A percentile compares a stretch with the other conserved stretches of the same genome.
phyloP scores from a whole-genome alignment of 2,329 filamentous ascomycete species.

The Lecanicillium sp. region DNA sequence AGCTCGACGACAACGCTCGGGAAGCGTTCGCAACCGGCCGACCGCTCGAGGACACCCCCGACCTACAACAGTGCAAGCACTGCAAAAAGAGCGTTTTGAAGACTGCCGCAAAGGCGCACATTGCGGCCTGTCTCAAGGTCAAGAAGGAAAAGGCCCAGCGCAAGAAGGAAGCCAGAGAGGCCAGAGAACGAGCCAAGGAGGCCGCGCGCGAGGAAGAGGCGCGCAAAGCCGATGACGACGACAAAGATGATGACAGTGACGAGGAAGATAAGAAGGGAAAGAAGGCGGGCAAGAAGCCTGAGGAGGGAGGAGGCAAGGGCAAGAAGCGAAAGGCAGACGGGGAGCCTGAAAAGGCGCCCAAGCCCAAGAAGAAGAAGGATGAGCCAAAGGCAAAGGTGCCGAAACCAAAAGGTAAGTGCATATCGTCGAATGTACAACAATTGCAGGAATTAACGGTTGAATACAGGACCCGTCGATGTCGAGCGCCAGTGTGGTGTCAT shows the following conservation, averaged over 20 bases:
- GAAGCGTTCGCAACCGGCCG: conserved; percentile 76
- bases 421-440: neutral
- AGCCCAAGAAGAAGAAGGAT: conserved; percentile 92
- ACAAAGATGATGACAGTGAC: conserved; percentile 42
- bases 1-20: conserved; percentile 67
- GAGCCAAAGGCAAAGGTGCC: conserved; percentile 76
- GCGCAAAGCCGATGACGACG: conserved; percentile 42
- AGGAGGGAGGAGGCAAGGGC: conserved; percentile 57
- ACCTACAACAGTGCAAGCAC: conserved; percentile 82
- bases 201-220: conserved; percentile 50
- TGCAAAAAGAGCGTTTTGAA: conserved; percentile 85
- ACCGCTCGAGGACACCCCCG: conserved; percentile 71
- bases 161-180: conserved; percentile 68
- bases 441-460: too few relatives aligned
- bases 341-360: conserved; percentile 74
- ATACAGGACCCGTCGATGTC: conserved; percentile 74
- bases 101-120: conserved; percentile 68
- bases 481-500: conserved; percentile 89
- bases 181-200: conserved; percentile 57
- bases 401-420: conserved; percentile 65
- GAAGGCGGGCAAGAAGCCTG: conserved; percentile 55
- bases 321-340: conserved; percentile 74
- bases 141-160: conserved; percentile 76
- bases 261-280: conserved; percentile 37
- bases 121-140: conserved; percentile 73